phyloP scores from a whole-genome alignment of 1,139 yeast species.

The Hansenula lynferdii region DNA sequence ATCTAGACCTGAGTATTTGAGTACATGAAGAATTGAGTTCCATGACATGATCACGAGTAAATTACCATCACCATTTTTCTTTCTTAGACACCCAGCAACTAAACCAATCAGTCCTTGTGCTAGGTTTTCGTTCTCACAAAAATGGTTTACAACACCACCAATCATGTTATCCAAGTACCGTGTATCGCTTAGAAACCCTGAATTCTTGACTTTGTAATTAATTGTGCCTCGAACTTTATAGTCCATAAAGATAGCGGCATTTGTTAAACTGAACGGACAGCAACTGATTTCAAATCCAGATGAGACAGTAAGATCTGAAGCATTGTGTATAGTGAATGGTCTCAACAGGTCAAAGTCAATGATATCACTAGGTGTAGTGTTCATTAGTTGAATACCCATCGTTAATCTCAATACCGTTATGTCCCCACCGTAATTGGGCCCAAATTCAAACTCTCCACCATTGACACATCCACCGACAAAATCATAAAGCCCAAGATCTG shows the following conservation, averaged over 20 bases:
- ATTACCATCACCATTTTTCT: conserved; percentile 59
- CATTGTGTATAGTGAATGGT: conserved; percentile 8
- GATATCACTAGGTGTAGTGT: conserved; percentile 1
- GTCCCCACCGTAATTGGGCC: conserved; percentile 8
- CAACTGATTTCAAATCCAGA: conserved; percentile 29
- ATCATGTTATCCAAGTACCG: conserved; percentile 59
- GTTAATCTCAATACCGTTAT: conserved; percentile 6
- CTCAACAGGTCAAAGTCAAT: conserved; percentile 6
- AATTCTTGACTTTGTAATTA: conserved; percentile 28
- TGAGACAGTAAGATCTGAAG: conserved; percentile 9
- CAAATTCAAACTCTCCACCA: conserved; percentile 14
- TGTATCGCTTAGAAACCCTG: conserved; percentile 43
- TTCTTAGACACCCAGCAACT: conserved; percentile 45
- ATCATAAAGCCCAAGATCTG: background rate
- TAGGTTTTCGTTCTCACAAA: background rate
- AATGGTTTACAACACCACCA: conserved; percentile 47
- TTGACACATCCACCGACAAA: conserved; percentile 13
- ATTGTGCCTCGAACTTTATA: conserved; percentile 44
- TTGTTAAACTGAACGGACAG: conserved; percentile 56
- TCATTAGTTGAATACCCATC: background rate
- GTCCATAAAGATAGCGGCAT: conserved; percentile 49
- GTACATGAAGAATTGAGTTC: conserved; percentile 27
- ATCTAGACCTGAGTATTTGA: conserved; percentile 5
- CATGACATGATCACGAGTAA: conserved; percentile 47
- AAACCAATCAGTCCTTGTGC: conserved; percentile 39